Evolutionary conservation across 1,139 yeast genomes (phyloP).

Genomic region (Candida mesenterica): DNA sequence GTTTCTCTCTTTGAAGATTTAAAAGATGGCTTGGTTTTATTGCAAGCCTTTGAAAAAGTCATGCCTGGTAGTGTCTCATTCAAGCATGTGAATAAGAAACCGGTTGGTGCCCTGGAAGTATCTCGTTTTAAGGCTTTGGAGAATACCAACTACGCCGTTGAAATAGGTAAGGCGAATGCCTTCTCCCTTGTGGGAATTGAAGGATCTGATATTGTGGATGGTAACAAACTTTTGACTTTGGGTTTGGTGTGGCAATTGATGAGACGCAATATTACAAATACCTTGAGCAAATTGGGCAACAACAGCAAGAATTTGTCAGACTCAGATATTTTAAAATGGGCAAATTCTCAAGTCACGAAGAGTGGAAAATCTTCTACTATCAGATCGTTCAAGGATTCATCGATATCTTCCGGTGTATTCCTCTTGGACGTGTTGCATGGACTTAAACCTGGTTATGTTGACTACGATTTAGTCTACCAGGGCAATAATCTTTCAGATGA

Average conservation of each 20-base stretch:
- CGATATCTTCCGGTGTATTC: slow-evolving; percentile 75
- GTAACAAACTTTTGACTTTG: slow-evolving; percentile 81
- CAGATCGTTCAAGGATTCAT: slow-evolving; percentile 82
- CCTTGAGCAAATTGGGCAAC: slow-evolving; percentile 69
- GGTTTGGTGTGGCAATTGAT: slow-evolving; percentile 99
- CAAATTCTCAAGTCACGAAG: slow-evolving; percentile 76
- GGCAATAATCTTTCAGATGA: slow-evolving; percentile 67
- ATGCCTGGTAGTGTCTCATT: slow-evolving; percentile 87
- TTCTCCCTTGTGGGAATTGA: slow-evolving; percentile 97
- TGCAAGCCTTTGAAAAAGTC: slow-evolving; percentile 95
- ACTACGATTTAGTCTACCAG: slow-evolving; percentile 82
- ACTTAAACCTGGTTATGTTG: slow-evolving; percentile 95
- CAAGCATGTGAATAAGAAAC: slow-evolving; percentile 80
- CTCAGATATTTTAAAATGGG: slow-evolving; percentile 89
- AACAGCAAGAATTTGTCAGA: slow-evolving; percentile 63
- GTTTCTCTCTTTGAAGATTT: slow-evolving; percentile 90
- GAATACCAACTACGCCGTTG: slow-evolving; percentile 94
- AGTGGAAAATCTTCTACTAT: slow-evolving; percentile 73
- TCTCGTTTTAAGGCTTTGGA: slow-evolving; percentile 93
- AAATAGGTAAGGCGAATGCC: slow-evolving; percentile 86
- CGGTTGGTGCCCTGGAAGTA: slow-evolving; percentile 66
- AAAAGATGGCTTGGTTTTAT: slow-evolving; percentile 84
- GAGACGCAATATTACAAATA: slow-evolving; percentile 90
- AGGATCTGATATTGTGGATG: slow-evolving; percentile 96
- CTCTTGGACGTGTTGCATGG: slow-evolving; percentile 89